phyloP scores from a whole-genome alignment of 2,329 filamentous ascomycete genomes.

The Colletotrichum somersetense region DNA sequence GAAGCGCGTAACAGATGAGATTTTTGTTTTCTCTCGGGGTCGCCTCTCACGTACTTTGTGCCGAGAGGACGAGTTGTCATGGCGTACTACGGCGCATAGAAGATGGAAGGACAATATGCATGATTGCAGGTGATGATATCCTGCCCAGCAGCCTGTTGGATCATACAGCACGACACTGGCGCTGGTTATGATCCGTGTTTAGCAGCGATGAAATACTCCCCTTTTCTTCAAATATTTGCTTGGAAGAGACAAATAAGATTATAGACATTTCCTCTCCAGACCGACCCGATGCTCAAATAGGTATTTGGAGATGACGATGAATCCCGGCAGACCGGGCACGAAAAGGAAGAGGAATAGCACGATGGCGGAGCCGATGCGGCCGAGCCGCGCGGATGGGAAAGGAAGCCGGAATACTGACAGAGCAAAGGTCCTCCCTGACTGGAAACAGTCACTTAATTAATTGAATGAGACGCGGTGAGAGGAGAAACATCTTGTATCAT shows the following conservation, averaged over 20 bases:
- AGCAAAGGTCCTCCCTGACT: constrained; percentile 3
- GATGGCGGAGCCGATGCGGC: constrained; percentile 23
- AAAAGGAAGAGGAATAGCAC: constrained; percentile 35
- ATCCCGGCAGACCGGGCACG: constrained; percentile 26
- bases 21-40: background rate
- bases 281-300: constrained; percentile 12
- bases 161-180: constrained; percentile 40
- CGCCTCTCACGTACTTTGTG: background rate
- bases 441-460: background rate
- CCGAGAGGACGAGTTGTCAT: background rate
- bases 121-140: constrained; percentile 28
- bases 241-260: background rate
- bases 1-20: background rate
- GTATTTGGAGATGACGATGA: constrained; percentile 32
- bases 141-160: constrained; percentile 37
- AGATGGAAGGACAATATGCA: constrained; percentile 3
- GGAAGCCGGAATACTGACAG: background rate
- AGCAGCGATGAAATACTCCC: background rate
- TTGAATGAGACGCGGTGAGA: no score
- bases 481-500: constrained; percentile 3
- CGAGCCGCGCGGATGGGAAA: background rate
- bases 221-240: background rate
- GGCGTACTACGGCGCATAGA: constrained; percentile 3
- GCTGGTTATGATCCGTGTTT: constrained; percentile 31
- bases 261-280: constrained; percentile 14